These are phyloP conservation scores for Stevia rebaudiana DNA, from an alignment of 140 eudicot genomes.

Conservation along the genomic window DNA sequence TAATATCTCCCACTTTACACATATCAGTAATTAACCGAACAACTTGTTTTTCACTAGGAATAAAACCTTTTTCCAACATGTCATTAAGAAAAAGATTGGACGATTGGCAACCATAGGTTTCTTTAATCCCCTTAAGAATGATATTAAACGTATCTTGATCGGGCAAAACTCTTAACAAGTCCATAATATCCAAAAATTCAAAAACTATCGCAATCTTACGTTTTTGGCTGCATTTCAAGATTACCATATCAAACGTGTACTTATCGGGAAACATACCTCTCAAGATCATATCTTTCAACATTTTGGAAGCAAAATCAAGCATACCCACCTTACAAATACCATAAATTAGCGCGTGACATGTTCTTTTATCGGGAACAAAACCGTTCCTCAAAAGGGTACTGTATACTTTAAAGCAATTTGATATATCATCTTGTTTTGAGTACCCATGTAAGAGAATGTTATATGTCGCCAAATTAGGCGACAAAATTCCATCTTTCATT, in stretches of 20 bases:
- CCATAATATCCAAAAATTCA: conserved; percentile 59
- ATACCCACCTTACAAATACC: conserved; percentile 58
- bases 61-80: conserved; percentile 58
- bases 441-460: conserved; percentile 81
- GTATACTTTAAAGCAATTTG: conserved; percentile 48
- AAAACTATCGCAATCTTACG: conserved; percentile 56
- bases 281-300: conserved; percentile 58
- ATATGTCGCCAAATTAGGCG: conserved; percentile 66
- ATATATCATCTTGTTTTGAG: conserved; percentile 43
- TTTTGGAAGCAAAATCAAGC: conserved; percentile 60
- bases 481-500: conserved; percentile 34
- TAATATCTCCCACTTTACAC: conserved; percentile 61
- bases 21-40: conserved; percentile 52
- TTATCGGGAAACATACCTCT: conserved; percentile 46
- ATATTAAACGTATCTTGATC: conserved; percentile 50
- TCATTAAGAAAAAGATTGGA: conserved; percentile 36
- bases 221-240: conserved; percentile 45
- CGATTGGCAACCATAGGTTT: conserved; percentile 33
- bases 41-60: conserved; percentile 52
- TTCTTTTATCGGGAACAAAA: conserved; percentile 63
- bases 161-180: conserved; percentile 32
- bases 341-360: conserved; percentile 58
- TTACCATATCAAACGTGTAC: conserved; percentile 55
- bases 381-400: conserved; percentile 44
- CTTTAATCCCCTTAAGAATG: conserved; percentile 53